Base-by-base conservation (phyloP, 2,329 filamentous ascomycete species). In the Fusarium sp. region DNA sequence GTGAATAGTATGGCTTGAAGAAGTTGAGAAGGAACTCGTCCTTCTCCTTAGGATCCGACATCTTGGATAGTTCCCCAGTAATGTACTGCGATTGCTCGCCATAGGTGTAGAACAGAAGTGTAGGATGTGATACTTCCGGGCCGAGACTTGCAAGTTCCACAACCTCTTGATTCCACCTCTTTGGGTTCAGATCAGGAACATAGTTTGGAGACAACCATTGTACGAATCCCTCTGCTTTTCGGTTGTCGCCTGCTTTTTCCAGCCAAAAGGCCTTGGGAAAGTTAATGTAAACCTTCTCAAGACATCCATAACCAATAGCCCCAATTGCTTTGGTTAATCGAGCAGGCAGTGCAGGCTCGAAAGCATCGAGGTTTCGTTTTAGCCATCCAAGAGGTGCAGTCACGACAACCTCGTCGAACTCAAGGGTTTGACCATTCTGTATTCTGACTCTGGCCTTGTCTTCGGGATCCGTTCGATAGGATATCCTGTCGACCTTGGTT, bases 91-190 rank as follows among this genome's bases (percentile, higher is more conserved):
- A 89, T 76, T 89, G 87, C 21, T 85, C 86, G 40, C 91, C 91
- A 74, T 89, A 91, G 37, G 85, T 90, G 82, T 94, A 97, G 85
- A 97, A 97, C 27, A 97, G 87, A 6, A 97, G 85, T 0, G 93
- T 97, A 10, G 94, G 92, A 63, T 97, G 93, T 0, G 90, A 86
- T 53, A 82, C 84, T 3, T 81, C 75, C 0, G 76, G 72, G 0
- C 87, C 84, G 4, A 97, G 84, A 3, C 90, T 88, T 43, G 91
- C 90, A 23, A 97, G 86, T 61, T 95, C 94, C 61, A 97, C 85
- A 55, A 89, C 87, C 80, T 95, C 91, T 78, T 93, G 91, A 66
- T 89, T 88, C 92, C 93, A 96, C 63, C 84, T 80, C 8, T 85
- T 73, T 3, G 89, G 87, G 71, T 92, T 91, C 2, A 88, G 86